Conservation (phyloP, 306 rosid species). For the Lagenaria siceraria region DNA sequence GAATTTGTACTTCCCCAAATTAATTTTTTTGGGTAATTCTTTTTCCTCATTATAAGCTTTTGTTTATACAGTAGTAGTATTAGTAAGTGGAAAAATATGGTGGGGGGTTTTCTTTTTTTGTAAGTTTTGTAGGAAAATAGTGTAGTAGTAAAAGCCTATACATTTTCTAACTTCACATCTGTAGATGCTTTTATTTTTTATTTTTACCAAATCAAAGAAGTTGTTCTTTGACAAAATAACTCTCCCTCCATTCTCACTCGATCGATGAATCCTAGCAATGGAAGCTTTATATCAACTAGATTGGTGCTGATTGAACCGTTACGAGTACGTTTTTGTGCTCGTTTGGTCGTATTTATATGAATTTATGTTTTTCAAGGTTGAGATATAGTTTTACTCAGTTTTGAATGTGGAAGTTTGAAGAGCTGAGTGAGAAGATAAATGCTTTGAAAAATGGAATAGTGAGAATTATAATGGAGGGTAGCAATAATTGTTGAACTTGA, state of each 20-base stretch:
- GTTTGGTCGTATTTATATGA: not conserved
- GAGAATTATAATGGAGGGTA: not conserved
- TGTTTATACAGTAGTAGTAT: constrained; percentile 34
- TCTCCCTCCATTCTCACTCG: not conserved
- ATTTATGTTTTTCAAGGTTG: not conserved
- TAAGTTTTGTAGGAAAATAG: constrained; percentile 29
- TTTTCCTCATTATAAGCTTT: constrained; percentile 8
- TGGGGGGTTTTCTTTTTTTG: constrained; percentile 11
- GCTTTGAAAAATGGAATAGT: not conserved
- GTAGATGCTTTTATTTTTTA: not conserved
- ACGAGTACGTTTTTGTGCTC: not conserved
- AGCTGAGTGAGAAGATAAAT: not conserved
- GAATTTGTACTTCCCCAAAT: constrained; percentile 6
- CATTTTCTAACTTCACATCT: not conserved
- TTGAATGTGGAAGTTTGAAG: not conserved
- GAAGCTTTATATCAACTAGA: not conserved
- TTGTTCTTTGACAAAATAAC: not conserved
- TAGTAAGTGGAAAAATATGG: constrained; percentile 22
- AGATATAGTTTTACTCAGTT: not conserved
- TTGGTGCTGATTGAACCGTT: no score
- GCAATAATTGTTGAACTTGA: not conserved
- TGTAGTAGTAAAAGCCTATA: constrained; percentile 11
- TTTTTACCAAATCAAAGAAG: not conserved
- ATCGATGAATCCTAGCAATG: not conserved
- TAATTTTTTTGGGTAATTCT: constrained; percentile 18